Evolutionary conservation across 345 rosid genomes (phyloP).

Genomic region (Sisymbrium altissimum): DNA sequence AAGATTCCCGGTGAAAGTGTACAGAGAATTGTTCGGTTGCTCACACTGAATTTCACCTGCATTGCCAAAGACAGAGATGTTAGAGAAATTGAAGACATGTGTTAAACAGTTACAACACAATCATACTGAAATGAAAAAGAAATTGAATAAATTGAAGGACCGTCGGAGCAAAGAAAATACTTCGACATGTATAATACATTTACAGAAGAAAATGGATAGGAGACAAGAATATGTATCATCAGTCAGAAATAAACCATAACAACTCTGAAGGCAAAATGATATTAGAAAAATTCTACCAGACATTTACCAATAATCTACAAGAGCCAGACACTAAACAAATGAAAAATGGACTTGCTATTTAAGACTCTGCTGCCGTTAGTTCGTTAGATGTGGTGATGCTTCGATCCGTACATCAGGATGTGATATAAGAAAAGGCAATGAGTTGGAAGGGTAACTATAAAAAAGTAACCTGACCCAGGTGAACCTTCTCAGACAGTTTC

Average conservation of each 20-base stretch:
- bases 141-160: slow-evolving; percentile 1
- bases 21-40: slow-evolving; percentile 96
- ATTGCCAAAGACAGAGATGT: slow-evolving; percentile 31
- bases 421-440: slow-evolving; percentile 1
- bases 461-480: slow-evolving; percentile 1
- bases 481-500: slow-evolving; percentile 6
- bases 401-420: neutral
- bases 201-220: slow-evolving; percentile 16
- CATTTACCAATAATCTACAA: slow-evolving; percentile 1
- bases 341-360: neutral
- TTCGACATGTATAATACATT: neutral
- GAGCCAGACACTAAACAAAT: slow-evolving; percentile 6
- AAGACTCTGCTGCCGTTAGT: slow-evolving; percentile 13
- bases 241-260: slow-evolving; percentile 10
- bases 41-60: slow-evolving; percentile 99
- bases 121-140: neutral
- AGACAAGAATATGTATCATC: neutral
- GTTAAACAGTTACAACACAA: neutral
- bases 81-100: neutral
- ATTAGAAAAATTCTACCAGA: neutral
- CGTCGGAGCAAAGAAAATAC: neutral
- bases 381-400: slow-evolving; percentile 6
- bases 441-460: slow-evolving; percentile 4
- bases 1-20: slow-evolving; percentile 98
- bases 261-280: neutral